phyloP scores from a whole-genome alignment of 2,329 filamentous ascomycete genomes.

The Podosphaera xanthii region DNA sequence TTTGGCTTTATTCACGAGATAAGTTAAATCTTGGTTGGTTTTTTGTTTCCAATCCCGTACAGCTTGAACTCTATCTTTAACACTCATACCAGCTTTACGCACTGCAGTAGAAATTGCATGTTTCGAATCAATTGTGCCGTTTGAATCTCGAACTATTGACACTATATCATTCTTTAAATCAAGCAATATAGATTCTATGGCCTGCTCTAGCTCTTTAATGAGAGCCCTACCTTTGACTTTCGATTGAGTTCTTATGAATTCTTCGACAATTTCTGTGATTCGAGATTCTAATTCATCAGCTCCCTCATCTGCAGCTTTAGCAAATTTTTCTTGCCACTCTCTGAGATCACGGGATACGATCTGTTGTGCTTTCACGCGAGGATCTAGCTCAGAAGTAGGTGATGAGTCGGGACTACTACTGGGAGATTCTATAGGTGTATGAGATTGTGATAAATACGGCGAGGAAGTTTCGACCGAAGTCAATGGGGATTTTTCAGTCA shows the following conservation, averaged over 20 bases:
- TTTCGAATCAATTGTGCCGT: constrained; percentile 16
- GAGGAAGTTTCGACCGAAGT: constrained; percentile 9
- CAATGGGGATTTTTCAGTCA: constrained; percentile 11
- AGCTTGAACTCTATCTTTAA: constrained; percentile 41
- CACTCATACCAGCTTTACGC: constrained; percentile 32
- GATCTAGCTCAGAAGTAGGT: constrained; percentile 22
- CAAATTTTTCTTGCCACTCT: constrained; percentile 74
- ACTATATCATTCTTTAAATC: constrained; percentile 46
- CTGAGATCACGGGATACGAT: constrained; percentile 57
- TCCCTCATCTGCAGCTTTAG: constrained; percentile 65
- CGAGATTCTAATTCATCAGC: constrained; percentile 41
- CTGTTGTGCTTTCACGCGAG: constrained; percentile 34
- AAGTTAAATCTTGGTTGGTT: constrained; percentile 32
- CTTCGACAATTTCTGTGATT: constrained; percentile 47
- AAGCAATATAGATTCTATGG: constrained; percentile 38
- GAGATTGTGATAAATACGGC: constrained; percentile 4
- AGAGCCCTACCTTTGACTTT: constrained; percentile 41
- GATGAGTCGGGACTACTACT: constrained; percentile 13
- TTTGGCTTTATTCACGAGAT: constrained; percentile 32
- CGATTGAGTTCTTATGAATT: constrained; percentile 42
- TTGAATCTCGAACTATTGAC: constrained; percentile 31
- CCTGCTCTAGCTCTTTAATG: constrained; percentile 43
- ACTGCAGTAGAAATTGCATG: constrained; percentile 26
- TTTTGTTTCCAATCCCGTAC: constrained; percentile 38
- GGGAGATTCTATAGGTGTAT: constrained; percentile 1